These are phyloP conservation scores for Holtermannia corniformis DNA, from an alignment of 768 basidiomycete species.

Conservation along the genomic window DNA sequence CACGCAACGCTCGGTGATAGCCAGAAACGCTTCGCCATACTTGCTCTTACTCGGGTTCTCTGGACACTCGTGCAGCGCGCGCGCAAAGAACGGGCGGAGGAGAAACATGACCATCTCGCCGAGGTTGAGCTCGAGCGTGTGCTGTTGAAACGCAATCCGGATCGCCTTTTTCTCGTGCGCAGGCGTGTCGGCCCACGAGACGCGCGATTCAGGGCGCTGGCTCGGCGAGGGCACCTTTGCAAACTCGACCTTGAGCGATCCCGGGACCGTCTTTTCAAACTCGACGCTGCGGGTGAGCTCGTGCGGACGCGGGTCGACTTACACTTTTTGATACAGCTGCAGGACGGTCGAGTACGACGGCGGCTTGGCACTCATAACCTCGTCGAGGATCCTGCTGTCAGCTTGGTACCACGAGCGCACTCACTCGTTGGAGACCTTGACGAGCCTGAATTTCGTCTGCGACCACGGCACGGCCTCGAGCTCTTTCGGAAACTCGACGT, in stretches of 20 bases:
- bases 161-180: background rate
- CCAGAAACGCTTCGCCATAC: slow-evolving; percentile 9
- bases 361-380: slow-evolving; percentile 4
- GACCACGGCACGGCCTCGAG: background rate
- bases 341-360: slow-evolving; percentile 4
- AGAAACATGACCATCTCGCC: slow-evolving; percentile 6
- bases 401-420: background rate
- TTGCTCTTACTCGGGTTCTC: slow-evolving; percentile 3
- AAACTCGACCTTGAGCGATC: background rate
- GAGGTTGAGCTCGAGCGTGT: slow-evolving; percentile 4
- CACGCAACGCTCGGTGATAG: slow-evolving; percentile 5
- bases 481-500: slow-evolving; percentile 6
- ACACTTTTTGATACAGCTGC: slow-evolving; percentile 8
- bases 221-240: background rate
- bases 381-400: slow-evolving; percentile 5
- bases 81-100: slow-evolving; percentile 5
- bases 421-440: slow-evolving; percentile 1
- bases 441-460: background rate
- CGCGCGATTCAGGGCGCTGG: background rate
- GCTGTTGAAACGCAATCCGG: slow-evolving; percentile 6
- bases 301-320: background rate
- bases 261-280: slow-evolving; percentile 5
- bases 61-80: slow-evolving; percentile 6
- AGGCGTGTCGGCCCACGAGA: background rate
- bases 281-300: background rate